Evolutionary conservation across 805 yeast genomes (phyloP), one percentile per base, ranked within the genome.

Genomic region (Metschnikowia baotianmanensis): DNA sequence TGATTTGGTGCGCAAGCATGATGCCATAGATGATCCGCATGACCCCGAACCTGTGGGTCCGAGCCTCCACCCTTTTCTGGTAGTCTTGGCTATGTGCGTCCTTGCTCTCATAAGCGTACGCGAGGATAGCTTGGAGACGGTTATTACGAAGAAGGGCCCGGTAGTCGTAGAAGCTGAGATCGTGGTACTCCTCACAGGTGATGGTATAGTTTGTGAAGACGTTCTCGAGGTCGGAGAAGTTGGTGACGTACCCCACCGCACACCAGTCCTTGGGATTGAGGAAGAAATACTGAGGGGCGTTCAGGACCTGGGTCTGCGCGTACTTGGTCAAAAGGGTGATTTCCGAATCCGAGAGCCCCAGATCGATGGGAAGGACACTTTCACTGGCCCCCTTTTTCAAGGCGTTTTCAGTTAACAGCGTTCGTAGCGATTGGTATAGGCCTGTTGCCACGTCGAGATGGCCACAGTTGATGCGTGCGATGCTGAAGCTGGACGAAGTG

Each of bases 391-490:
- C 41, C 9, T 13, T 49, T 1, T 55, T 55, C 20, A 53, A 56
- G 4, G 49, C 43, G 25, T 55, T 51, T 11, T 50, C 48, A 11
- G 52, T 48, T 18, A 46, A 42, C 15, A 48, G 47, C 13, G 57
- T 45, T 13, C 51, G 38, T 17, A 58, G 44, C n/a, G 61, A 39
- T 18, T 67, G 56, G 49, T 76, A 79, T 7, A 80, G 56, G 1
- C 85, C 86, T 15, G 60, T 50, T 1, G 80, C 71, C 15, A 80
- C 74, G 44, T 77, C 78, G 6, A 71, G 57, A 48, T 75, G 80
- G 4, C 74, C 67, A 43, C 80, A 77, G 50, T 73, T 71, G 27
- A 80, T 59, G 28, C 69, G 52, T 6, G 67, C 62, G 8, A 71
- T 52, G 46, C 58, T 61, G 17, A 54, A 47, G 2, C 39, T 31